Percentiles rank a stretch among this genome's conserved stretches.
Evolutionary conservation across 495 filamentous ascomycete species (phyloP).

Genomic region (Penicillium verhagenii): DNA sequence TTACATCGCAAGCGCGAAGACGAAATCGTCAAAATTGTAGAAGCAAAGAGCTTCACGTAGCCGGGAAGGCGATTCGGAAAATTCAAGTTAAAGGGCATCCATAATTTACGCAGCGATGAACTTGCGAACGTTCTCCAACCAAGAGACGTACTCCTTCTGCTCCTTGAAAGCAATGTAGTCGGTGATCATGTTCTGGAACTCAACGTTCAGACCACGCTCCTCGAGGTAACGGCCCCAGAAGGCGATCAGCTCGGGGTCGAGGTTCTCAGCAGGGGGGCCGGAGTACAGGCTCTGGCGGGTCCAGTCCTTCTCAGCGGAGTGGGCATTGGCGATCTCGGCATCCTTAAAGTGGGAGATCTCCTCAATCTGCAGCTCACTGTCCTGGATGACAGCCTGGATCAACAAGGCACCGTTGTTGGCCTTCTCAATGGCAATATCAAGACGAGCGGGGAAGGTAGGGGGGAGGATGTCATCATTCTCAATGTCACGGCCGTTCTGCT

Average conservation of each 20-base stretch:
- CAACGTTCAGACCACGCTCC: conserved; percentile 86
- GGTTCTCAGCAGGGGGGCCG: conserved; percentile 87
- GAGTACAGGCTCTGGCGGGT: conserved; percentile 75
- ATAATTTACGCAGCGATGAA: conserved; percentile 66
- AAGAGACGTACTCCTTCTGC: conserved; percentile 93
- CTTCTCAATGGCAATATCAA: conserved; percentile 88
- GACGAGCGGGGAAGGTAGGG: conserved; percentile 69
- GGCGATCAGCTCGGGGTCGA: conserved; percentile 93
- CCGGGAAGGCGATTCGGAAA: not conserved
- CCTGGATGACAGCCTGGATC: conserved; percentile 83
- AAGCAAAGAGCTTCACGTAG: not conserved
- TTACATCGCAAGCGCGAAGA: conserved; percentile 10
- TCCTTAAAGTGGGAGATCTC: conserved; percentile 85
- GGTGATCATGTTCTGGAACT: conserved; percentile 84
- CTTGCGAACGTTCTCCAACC: conserved; percentile 81
- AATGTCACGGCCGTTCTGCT: conserved; percentile 51
- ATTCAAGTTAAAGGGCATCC: not conserved
- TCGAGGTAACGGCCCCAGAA: conserved; percentile 92
- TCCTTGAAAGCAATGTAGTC: conserved; percentile 99
- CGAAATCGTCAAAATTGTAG: not conserved
- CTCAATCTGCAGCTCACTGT: conserved; percentile 84
- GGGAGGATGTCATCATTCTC: conserved; percentile 59
- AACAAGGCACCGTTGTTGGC: conserved; percentile 74
- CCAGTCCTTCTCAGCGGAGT: conserved; percentile 67
- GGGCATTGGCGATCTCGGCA: conserved; percentile 63